Evolutionary conservation across 2,329 filamentous ascomycete genomes (phyloP).

Genomic region (Leptographium flavum): DNA sequence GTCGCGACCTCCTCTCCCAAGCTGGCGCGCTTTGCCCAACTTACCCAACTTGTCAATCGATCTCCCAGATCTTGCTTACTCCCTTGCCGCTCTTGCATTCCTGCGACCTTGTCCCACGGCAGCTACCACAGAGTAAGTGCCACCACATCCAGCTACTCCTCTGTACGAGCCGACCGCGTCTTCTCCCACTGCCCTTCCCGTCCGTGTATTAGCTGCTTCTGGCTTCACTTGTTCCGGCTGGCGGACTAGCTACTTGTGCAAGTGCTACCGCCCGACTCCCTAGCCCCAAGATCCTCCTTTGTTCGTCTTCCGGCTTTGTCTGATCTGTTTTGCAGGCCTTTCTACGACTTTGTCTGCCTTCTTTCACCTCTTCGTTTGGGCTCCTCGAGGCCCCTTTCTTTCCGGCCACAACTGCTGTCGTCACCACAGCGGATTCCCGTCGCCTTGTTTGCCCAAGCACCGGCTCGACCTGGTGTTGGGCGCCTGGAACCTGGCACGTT

Average conservation of each 20-base stretch:
- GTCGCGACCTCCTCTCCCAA: background rate
- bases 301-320: too few species aligned
- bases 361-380: too few species aligned
- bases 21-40: background rate
- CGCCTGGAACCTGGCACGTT: conserved; percentile 7
- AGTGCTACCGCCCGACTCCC: too few species aligned
- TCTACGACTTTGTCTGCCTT: too few species aligned
- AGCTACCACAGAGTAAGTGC: background rate
- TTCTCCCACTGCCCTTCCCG: background rate
- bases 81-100: background rate
- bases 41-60: background rate
- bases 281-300: too few species aligned
- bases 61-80: background rate
- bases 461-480: conserved; percentile 9
- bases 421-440: conserved; percentile 5
- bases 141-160: background rate
- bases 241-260: background rate
- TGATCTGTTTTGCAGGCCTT: too few species aligned
- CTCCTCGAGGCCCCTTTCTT: background rate
- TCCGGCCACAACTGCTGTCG: conserved; percentile 1
- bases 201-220: too few species aligned
- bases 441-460: conserved; percentile 9
- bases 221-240: background rate
- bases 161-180: background rate
- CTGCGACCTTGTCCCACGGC: background rate